phyloP scores from a whole-genome alignment of 257 asterid genomes.

The Marsdenia floribunda region DNA sequence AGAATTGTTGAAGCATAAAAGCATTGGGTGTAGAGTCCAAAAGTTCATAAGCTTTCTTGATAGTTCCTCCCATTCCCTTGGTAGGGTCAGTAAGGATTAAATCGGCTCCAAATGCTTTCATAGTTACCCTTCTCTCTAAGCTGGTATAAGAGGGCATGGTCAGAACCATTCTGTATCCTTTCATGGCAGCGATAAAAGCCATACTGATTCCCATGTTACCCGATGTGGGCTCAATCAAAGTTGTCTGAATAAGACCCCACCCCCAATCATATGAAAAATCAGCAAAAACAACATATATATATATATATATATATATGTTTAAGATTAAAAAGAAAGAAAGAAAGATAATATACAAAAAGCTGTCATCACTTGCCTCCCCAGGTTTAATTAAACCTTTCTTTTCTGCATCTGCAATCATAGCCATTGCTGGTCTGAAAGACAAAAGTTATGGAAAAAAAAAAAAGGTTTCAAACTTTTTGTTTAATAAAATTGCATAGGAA shows the following conservation, averaged over 20 bases:
- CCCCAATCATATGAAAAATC: background rate
- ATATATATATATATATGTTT: background rate
- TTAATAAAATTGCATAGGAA: background rate
- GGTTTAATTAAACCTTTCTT: conserved; percentile 80
- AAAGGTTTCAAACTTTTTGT: background rate
- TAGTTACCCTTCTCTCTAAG: conserved; percentile 84
- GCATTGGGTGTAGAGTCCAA: conserved; percentile 68
- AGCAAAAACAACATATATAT: background rate
- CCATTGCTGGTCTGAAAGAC: conserved; percentile 66
- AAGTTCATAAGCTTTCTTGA: conserved; percentile 78
- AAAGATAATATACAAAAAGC: background rate
- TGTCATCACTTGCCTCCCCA: conserved; percentile 48
- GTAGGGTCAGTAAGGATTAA: conserved; percentile 80
- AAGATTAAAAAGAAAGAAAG: background rate
- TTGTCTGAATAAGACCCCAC: conserved; percentile 41
- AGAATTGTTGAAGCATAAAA: conserved; percentile 95
- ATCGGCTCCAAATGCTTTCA: conserved; percentile 96
- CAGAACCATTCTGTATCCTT: conserved; percentile 94
- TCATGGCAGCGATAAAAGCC: conserved; percentile 98
- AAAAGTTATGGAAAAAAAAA: background rate
- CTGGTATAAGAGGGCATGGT: conserved; percentile 99
- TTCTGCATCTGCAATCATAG: conserved; percentile 90
- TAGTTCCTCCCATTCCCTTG: conserved; percentile 98
- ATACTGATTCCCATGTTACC: conserved; percentile 98
- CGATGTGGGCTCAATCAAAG: conserved; percentile 92